These are phyloP conservation scores for Saccharata proteae DNA, from an alignment of 2,329 filamentous ascomycete species.

Conservation along the genomic window DNA sequence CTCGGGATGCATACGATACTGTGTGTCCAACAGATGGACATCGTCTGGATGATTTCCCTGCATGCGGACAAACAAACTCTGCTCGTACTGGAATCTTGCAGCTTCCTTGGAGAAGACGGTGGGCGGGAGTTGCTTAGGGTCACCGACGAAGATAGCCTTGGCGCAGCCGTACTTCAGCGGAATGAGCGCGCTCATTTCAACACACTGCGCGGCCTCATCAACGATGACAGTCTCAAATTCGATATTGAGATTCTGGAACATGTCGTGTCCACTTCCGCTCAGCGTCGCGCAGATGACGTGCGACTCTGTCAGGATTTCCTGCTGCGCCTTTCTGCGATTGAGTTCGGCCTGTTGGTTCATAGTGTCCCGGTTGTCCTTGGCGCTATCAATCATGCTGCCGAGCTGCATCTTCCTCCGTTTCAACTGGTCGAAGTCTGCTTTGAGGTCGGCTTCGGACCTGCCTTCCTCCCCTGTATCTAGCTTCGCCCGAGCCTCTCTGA, in stretches of 20 bases:
- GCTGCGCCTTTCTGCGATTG: conserved; percentile 70
- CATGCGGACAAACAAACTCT: conserved; percentile 97
- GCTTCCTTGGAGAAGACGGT: conserved; percentile 93
- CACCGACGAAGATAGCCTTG: conserved; percentile 93
- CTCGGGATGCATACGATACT: conserved; percentile 98
- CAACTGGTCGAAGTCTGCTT: conserved; percentile 65
- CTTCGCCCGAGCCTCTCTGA: conserved; percentile 58
- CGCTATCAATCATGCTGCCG: conserved; percentile 72
- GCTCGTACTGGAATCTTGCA: conserved; percentile 86
- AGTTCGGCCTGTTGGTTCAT: conserved; percentile 76
- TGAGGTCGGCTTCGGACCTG: conserved; percentile 52
- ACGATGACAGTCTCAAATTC: conserved; percentile 99
- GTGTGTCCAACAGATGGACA: conserved; percentile 88
- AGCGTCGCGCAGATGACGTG: conserved; percentile 92
- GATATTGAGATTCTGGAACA: conserved; percentile 87
- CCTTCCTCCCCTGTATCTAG: conserved; percentile 51
- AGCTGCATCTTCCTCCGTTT: conserved; percentile 66
- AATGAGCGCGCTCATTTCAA: conserved; percentile 91
- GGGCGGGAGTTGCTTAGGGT: conserved; percentile 92
- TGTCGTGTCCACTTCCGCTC: conserved; percentile 91
- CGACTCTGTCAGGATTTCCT: conserved; percentile 79
- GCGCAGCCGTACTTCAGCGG: conserved; percentile 94
- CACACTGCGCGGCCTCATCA: conserved; percentile 95
- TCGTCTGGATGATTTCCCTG: conserved; percentile 80
- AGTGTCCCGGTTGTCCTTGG: conserved; percentile 75